phyloP scores from a whole-genome alignment of 805 yeast genomes.

The Ogataea zsoltii region DNA sequence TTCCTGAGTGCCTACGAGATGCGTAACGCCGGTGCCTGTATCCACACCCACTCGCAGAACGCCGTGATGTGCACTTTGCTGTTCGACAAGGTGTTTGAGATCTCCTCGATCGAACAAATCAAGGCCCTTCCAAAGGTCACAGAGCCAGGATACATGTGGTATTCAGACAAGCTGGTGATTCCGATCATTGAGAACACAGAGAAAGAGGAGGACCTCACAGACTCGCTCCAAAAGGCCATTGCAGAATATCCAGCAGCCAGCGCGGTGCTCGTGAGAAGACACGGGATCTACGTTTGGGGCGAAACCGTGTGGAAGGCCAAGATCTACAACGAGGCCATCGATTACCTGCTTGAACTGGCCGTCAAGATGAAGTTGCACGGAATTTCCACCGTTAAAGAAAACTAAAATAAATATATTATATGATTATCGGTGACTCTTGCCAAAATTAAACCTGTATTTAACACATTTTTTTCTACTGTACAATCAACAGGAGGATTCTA shows the following conservation, averaged over 20 bases:
- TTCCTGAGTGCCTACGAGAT: constrained; percentile 68
- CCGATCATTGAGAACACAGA: constrained; percentile 93
- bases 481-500: constrained; percentile 2
- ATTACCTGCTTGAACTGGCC: constrained; percentile 82
- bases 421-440: not conserved
- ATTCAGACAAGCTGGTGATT: constrained; percentile 72
- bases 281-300: constrained; percentile 98
- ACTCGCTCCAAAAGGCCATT: constrained; percentile 62
- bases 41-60: constrained; percentile 89
- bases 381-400: constrained; percentile 46
- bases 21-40: constrained; percentile 85
- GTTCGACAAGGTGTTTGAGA: constrained; percentile 69
- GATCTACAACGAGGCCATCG: constrained; percentile 89
- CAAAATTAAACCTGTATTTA: too few relatives aligned
- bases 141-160: constrained; percentile 67
- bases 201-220: constrained; percentile 80
- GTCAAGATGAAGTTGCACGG: constrained; percentile 77
- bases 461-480: constrained; percentile 7
- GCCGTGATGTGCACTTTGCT: constrained; percentile 81
- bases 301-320: constrained; percentile 90
- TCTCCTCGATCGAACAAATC: constrained; percentile 85
- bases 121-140: constrained; percentile 80
- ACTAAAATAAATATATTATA: not conserved
- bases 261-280: constrained; percentile 89
- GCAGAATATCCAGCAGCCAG: constrained; percentile 71